A percentile compares a stretch with the other conserved stretches of the same genome.
Evolutionary conservation across 495 filamentous ascomycete species (phyloP).

Genomic region (Chlorociboria aeruginascens): DNA sequence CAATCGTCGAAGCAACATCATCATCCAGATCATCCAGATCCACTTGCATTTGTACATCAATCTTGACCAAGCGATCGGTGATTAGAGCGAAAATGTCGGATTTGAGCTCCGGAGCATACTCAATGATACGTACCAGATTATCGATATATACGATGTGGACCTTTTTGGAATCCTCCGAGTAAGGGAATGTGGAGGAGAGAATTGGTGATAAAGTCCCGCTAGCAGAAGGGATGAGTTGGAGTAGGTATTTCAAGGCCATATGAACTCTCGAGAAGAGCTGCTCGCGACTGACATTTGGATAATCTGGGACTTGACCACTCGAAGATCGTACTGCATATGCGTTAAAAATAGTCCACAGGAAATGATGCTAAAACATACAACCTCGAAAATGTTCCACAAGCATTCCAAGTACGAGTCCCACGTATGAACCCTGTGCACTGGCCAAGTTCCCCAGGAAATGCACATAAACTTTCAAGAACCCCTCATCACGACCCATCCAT

Average conservation of each 20-base stretch:
- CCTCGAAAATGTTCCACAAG: slow-evolving; percentile 63
- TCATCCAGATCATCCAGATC: slow-evolving; percentile 73
- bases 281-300: slow-evolving; percentile 41
- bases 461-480: slow-evolving; percentile 67
- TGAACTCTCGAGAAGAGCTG: slow-evolving; percentile 60
- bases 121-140: slow-evolving; percentile 62
- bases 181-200: slow-evolving; percentile 58
- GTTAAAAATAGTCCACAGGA: background rate
- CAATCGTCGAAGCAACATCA: slow-evolving; percentile 35
- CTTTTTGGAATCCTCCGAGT: slow-evolving; percentile 56
- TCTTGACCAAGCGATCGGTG: slow-evolving; percentile 73
- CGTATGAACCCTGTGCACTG: slow-evolving; percentile 62
- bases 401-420: slow-evolving; percentile 57
- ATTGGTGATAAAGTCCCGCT: slow-evolving; percentile 50
- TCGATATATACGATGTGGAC: slow-evolving; percentile 64
- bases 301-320: slow-evolving; percentile 46
- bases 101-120: slow-evolving; percentile 69
- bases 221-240: slow-evolving; percentile 67
- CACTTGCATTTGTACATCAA: slow-evolving; percentile 88
- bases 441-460: slow-evolving; percentile 71
- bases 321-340: slow-evolving; percentile 22
- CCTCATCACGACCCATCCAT: slow-evolving; percentile 78
- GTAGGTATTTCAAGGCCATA: slow-evolving; percentile 58
- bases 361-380: slow-evolving; percentile 21
- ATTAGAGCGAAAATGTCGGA: slow-evolving; percentile 74